A percentile compares a stretch with the other conserved stretches of the same genome.
These are phyloP conservation scores for Telopea speciosissima DNA, from an alignment of 177 flowering plant species.

Conservation along the genomic window DNA sequence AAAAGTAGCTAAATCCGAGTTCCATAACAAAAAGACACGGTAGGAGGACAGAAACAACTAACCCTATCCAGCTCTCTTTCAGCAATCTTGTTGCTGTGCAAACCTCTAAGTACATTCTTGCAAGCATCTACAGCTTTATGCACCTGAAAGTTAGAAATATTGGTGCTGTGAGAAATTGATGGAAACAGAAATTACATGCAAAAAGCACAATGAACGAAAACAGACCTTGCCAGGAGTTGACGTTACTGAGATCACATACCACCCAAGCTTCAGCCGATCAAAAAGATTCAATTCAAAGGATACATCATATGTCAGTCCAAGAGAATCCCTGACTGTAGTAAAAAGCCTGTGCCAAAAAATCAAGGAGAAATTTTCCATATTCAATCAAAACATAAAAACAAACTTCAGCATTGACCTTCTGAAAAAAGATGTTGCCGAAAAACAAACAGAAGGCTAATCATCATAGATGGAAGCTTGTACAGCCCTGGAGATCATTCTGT, in stretches of 20 bases:
- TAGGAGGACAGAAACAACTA: constrained; percentile 20
- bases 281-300: constrained; percentile 92
- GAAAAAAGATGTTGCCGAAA: background rate
- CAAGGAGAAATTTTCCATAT: background rate
- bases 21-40: background rate
- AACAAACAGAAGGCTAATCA: background rate
- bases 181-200: background rate
- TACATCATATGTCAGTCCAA: constrained; percentile 96
- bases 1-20: background rate
- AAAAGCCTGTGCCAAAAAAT: constrained; percentile 61
- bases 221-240: constrained; percentile 94
- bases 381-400: background rate
- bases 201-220: constrained; percentile 2
- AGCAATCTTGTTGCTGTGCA: constrained; percentile 71
- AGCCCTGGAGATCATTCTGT: background rate
- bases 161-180: background rate
- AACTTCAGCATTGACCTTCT: background rate
- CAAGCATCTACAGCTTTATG: constrained; percentile 98
- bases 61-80: constrained; percentile 94
- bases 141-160: constrained; percentile 42
- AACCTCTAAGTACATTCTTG: constrained; percentile 91
- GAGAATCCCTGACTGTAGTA: constrained; percentile 95
- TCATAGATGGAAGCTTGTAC: background rate
- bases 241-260: constrained; percentile 98
- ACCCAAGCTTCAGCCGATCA: constrained; percentile 92